These are phyloP conservation scores for Boeremia exigua DNA, from an alignment of 2,329 filamentous ascomycete species.

Conservation along the genomic window DNA sequence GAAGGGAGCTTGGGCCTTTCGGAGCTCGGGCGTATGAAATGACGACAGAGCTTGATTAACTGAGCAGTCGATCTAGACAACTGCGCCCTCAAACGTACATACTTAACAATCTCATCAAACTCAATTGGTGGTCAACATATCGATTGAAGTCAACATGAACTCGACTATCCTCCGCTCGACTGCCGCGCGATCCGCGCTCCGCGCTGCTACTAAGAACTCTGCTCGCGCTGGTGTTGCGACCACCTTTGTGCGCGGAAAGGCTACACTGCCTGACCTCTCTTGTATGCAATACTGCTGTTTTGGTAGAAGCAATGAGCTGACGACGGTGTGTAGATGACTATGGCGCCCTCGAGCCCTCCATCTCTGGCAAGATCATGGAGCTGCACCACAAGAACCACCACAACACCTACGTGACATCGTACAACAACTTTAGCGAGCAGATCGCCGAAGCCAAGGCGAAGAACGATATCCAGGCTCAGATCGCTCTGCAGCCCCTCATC, in stretches of 20 bases:
- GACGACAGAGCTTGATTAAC: conserved; percentile 33
- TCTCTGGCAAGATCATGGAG: conserved; percentile 95
- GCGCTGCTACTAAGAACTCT: conserved; percentile 68
- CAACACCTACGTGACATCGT: conserved; percentile 89
- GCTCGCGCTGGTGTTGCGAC: conserved; percentile 70
- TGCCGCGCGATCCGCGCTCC: conserved; percentile 73
- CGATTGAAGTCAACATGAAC: conserved; percentile 66
- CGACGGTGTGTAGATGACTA: conserved; percentile 76
- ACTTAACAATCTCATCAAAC: neutral
- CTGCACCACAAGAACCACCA: conserved; percentile 95
- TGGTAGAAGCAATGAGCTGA: conserved; percentile 7
- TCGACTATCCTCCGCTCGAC: conserved; percentile 75
- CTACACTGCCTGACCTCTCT: conserved; percentile 86
- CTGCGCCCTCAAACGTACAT: neutral
- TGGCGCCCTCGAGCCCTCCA: conserved; percentile 82
- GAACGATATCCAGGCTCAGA: conserved; percentile 61
- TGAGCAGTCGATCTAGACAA: conserved; percentile 7
- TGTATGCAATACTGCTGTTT: conserved; percentile 59
- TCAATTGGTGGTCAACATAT: conserved; percentile 30
- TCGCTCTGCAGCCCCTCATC: conserved; percentile 64
- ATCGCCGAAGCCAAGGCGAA: conserved; percentile 63
- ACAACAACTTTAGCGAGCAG: conserved; percentile 80
- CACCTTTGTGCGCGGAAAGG: conserved; percentile 84
- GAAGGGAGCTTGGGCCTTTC: conserved; percentile 14
- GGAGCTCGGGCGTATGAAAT: conserved; percentile 27